A percentile compares a stretch with the other conserved stretches of the same genome.
These are phyloP conservation scores for Podila verticillata DNA, from an alignment of 192 early-diverging fungal species.

Conservation along the genomic window DNA sequence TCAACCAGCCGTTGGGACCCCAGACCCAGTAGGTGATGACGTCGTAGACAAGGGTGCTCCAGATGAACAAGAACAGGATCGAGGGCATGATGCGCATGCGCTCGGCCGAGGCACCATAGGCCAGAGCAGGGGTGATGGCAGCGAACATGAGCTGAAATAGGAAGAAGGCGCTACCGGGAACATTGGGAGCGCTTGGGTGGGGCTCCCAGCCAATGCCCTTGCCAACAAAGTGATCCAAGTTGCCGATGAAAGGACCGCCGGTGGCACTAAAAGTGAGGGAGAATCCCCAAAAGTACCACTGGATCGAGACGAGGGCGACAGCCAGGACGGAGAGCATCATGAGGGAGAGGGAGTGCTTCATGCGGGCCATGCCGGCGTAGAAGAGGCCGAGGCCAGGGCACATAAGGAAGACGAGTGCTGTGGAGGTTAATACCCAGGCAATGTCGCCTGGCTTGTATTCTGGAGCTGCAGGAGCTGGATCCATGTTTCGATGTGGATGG, in stretches of 20 bases:
- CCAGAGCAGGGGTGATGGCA: conserved; percentile 74
- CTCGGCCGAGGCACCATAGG: conserved; percentile 77
- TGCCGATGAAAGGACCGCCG: conserved; percentile 77
- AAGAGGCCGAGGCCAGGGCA: conserved; percentile 80
- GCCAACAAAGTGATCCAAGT: conserved; percentile 69
- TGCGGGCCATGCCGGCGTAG: conserved; percentile 79
- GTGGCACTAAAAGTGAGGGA: conserved; percentile 75
- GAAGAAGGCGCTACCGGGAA: conserved; percentile 72
- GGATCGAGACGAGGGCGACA: conserved; percentile 75
- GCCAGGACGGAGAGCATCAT: conserved; percentile 78
- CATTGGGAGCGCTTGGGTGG: conserved; percentile 63
- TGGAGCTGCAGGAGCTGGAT: conserved; percentile 19
- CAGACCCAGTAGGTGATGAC: conserved; percentile 86
- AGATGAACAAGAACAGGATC: conserved; percentile 72
- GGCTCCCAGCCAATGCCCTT: conserved; percentile 65
- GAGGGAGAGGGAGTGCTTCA: conserved; percentile 82
- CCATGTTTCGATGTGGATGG: conserved; percentile 12
- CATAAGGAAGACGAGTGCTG: conserved; percentile 81
- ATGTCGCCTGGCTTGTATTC: conserved; percentile 74
- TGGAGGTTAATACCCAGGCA: conserved; percentile 77
- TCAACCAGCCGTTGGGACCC: conserved; percentile 83
- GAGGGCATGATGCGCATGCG: conserved; percentile 76
- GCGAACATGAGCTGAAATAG: conserved; percentile 89
- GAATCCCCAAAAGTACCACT: conserved; percentile 81
- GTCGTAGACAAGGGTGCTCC: conserved; percentile 78